Percentiles rank a stretch among this genome's conserved stretches.
These are phyloP conservation scores for Tylopilus intermedius DNA, from an alignment of 768 basidiomycete species.

Conservation along the genomic window DNA sequence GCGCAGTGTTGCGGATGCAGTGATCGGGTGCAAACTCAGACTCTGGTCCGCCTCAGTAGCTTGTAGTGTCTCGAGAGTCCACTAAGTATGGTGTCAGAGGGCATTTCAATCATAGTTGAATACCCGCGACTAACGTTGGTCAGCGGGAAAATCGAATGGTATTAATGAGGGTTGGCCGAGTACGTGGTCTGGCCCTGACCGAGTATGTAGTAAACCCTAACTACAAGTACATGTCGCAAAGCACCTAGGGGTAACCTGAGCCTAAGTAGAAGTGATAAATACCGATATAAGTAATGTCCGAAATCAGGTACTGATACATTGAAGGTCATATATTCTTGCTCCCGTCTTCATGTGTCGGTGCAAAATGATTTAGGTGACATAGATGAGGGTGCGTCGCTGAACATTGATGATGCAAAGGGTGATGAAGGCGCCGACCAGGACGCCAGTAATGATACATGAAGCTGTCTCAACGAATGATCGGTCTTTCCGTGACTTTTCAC, in stretches of 20 bases:
- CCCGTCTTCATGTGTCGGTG: background rate
- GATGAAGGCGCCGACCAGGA: conserved; percentile 55
- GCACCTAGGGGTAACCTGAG: conserved; percentile 4
- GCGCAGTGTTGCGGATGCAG: no score
- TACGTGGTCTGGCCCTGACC: background rate
- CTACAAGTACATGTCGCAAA: conserved; percentile 1
- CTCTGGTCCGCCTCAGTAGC: no score
- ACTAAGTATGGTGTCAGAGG: no score
- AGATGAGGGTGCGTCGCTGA: conserved; percentile 44
- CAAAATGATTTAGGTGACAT: conserved; percentile 26
- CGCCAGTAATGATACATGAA: conserved; percentile 51
- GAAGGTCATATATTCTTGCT: conserved; percentile 4
- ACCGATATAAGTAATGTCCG: conserved; percentile 24
- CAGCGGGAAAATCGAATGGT: background rate
- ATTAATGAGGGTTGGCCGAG: background rate
- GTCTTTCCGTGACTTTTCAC: conserved; percentile 14
- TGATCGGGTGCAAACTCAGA: no score
- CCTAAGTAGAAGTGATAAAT: conserved; percentile 21
- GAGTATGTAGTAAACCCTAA: background rate
- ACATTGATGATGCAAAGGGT: conserved; percentile 47
- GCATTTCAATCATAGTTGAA: no score
- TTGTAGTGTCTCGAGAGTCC: no score
- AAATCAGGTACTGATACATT: conserved; percentile 20
- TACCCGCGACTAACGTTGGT: background rate
- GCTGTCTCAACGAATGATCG: conserved; percentile 31